Evolutionary conservation across 495 filamentous ascomycete genomes (phyloP).

Genomic region (Acidiella bohemica): DNA sequence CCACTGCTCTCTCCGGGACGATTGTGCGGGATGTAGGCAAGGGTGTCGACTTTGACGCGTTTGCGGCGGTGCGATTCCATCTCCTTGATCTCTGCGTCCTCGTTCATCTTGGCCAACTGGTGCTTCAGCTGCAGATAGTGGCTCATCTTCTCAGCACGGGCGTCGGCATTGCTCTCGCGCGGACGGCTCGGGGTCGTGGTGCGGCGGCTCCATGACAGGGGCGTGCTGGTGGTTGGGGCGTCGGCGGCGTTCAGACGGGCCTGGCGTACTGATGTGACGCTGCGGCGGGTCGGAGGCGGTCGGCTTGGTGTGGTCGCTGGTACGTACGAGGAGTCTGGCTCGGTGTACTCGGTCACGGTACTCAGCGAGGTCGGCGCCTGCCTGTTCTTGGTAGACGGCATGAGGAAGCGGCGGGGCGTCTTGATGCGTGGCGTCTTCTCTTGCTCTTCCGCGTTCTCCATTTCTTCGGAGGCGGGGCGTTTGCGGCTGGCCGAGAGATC

Average conservation of each 20-base stretch:
- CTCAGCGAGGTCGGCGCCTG: constrained; percentile 9
- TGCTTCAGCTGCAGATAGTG: neutral
- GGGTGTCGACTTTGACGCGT: constrained; percentile 16
- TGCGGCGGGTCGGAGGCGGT: constrained; percentile 2
- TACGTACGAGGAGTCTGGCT: constrained; percentile 2
- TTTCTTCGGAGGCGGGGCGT: too few relatives aligned
- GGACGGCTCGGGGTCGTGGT: neutral
- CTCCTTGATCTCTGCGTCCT: constrained; percentile 14
- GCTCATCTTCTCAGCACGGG: constrained; percentile 6
- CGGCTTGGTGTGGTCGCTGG: neutral
- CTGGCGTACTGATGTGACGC: neutral
- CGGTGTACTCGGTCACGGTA: constrained; percentile 14
- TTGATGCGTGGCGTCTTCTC: too few relatives aligned
- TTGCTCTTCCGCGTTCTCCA: too few relatives aligned
- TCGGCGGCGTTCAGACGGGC: neutral
- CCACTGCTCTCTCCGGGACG: constrained; percentile 10
- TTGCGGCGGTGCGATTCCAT: constrained; percentile 15
- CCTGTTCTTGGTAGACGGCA: constrained; percentile 9
- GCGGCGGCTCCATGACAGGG: constrained; percentile 1
- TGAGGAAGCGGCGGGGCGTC: constrained; percentile 1
- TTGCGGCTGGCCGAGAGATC: too few relatives aligned
- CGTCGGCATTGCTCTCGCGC: constrained; percentile 4
- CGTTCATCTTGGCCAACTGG: constrained; percentile 5
- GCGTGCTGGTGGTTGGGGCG: neutral
- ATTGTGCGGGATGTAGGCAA: constrained; percentile 17